Evolutionary conservation across 306 rosid genomes (phyloP), one percentile per base, ranked within the genome.

Genomic region (Cicer pinnatifidum): DNA sequence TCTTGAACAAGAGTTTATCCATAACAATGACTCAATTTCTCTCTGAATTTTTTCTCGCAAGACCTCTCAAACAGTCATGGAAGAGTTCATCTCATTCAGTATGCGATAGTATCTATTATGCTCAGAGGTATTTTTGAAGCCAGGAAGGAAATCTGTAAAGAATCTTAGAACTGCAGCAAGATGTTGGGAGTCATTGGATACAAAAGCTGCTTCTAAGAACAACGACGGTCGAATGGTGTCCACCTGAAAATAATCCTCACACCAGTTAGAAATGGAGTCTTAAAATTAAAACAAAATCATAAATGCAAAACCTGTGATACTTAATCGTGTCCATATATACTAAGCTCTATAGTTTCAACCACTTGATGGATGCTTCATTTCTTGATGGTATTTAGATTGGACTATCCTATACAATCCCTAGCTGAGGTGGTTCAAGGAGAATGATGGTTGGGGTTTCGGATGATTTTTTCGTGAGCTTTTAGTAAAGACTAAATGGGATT

Each of bases 151-250:
- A 80, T 95, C 97, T 37, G 89, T 64, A 37, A 88, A 84, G 88
- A 95, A 95, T 76, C 97, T 89, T 62, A 91, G 80, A 79, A 91
- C 96, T 37, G 99, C 90, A 71, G 97, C 90, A 53, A 91, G 85
- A 83, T 85, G 89, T 80, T 88, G 93, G 1, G 91, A 73, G 82
- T 95, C 88, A 9, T 70, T 87, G 46, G 93, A 87, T 38, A 82
- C 82, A 63, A 83, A 85, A 64, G 97, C 97, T 4, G 90, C 90
- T 82, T 95, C 92, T 11, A 91, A 95, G 87, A 91, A 95, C 88
- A 91, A 73, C n/a, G 97, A 87, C 39, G 99, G 88, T 56, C 92
- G 85, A 68, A 95, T 71, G 35, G 85, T 88, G 64, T 81, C 85
- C 82, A 91, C 97, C 99, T 95, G 92, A 76, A 80, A 72, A 60